Conservation (phyloP, 805 yeast species). For the Schwanniomyces pseudopolymorphus region DNA sequence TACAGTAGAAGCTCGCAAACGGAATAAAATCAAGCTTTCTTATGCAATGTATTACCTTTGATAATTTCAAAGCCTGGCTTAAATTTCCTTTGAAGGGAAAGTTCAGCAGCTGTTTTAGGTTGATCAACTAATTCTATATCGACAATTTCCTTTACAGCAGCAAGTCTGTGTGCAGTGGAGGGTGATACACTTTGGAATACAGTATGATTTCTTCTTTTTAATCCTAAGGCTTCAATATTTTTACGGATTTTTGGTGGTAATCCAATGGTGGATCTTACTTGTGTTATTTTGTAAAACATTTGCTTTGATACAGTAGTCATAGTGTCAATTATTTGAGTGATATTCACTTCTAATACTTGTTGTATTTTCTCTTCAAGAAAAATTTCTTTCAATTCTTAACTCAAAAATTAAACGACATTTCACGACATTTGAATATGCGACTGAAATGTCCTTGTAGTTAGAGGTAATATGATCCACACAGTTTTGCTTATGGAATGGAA, state of each 20-base stretch:
- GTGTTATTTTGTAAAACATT: constrained; percentile 58
- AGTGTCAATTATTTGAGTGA: background rate
- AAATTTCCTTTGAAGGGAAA: constrained; percentile 55
- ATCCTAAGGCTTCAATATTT: constrained; percentile 71
- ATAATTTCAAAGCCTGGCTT: constrained; percentile 56
- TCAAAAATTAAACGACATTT: background rate
- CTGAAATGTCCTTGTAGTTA: background rate
- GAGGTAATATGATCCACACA: background rate
- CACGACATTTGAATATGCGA: background rate
- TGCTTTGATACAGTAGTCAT: constrained; percentile 14
- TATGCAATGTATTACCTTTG: constrained; percentile 7
- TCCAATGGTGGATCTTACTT: constrained; percentile 81
- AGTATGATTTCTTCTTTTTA: constrained; percentile 68
- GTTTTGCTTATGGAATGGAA: constrained; percentile 8
- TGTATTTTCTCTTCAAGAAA: too few relatives aligned
- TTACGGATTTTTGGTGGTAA: constrained; percentile 67
- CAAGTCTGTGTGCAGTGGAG: constrained; percentile 80
- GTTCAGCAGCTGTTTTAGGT: constrained; percentile 49
- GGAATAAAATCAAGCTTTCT: background rate
- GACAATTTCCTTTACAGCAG: constrained; percentile 82
- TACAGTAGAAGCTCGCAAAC: background rate
- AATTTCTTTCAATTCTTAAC: background rate
- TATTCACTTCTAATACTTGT: too few relatives aligned
- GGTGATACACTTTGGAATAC: constrained; percentile 75
- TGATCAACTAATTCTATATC: constrained; percentile 70